These are phyloP conservation scores for Medicago truncatula DNA, from an alignment of 306 rosid species.

Conservation along the genomic window MtrunA17r5.0-ANR NC_053047.1:35330001-35330500, in stretches of 20 bases:
- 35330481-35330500: conserved; percentile 34
- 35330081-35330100: no score
- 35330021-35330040: no score
- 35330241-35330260: conserved; percentile 15
- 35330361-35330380: conserved; percentile 46
- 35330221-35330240: not conserved
- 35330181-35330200: no score
- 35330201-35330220: no score
- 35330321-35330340: conserved; percentile 58
- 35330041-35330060: no score
- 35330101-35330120: no score
- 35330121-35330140: no score
- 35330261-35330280: conserved; percentile 40
- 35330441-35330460: conserved; percentile 38
- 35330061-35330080: no score
- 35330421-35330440: conserved; percentile 45
- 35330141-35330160: no score
- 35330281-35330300: conserved; percentile 45
- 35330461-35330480: conserved; percentile 56
- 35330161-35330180: no score
- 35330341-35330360: conserved; percentile 58
- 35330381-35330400: not conserved
- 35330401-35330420: conserved; percentile 60
- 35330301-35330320: conserved; percentile 48
- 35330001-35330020: no score